Evolutionary conservation across 352 stramenopile genomes (phyloP).

Genomic region (Globisporangium uncinulatum): DNA sequence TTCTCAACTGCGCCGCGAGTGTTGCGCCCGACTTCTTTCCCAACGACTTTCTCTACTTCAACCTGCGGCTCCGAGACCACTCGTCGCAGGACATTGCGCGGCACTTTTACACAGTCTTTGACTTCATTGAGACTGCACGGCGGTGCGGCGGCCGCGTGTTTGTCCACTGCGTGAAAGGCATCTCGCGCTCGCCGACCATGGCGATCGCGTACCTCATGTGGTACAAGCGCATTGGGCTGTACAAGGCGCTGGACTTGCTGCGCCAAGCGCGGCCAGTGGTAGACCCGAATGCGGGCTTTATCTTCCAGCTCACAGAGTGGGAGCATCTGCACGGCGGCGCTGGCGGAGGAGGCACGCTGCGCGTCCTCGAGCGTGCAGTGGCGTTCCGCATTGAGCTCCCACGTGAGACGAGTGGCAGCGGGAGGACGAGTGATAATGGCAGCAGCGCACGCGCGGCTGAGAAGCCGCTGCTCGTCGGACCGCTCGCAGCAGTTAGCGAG

Average conservation of each 20-base stretch:
- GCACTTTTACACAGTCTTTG: constrained; percentile 86
- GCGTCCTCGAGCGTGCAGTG: constrained; percentile 34
- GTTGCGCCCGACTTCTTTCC: constrained; percentile 74
- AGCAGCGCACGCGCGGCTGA: constrained; percentile 24
- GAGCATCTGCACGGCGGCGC: constrained; percentile 51
- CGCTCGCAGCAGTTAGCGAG: constrained; percentile 40
- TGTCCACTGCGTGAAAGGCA: constrained; percentile 86
- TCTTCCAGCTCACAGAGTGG: constrained; percentile 88
- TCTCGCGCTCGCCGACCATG: constrained; percentile 84
- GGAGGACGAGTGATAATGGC: constrained; percentile 19
- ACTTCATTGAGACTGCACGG: constrained; percentile 82
- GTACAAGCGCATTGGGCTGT: constrained; percentile 77
- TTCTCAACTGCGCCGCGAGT: constrained; percentile 85
- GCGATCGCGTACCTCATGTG: constrained; percentile 89
- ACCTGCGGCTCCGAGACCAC: constrained; percentile 85
- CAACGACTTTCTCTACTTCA: constrained; percentile 80
- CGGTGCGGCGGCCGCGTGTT: constrained; percentile 69
- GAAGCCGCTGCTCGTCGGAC: constrained; percentile 55
- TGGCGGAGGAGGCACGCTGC: constrained; percentile 25
- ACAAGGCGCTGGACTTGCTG: constrained; percentile 78
- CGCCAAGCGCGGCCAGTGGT: constrained; percentile 67
- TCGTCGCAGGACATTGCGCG: constrained; percentile 79
- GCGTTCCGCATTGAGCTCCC: constrained; percentile 74
- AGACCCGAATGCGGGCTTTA: constrained; percentile 83
- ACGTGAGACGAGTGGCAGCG: constrained; percentile 21